A percentile compares a stretch with the other conserved stretches of the same genome.
phyloP scores from a whole-genome alignment of 306 rosid species.

The Vachellia collinsii region DNA sequence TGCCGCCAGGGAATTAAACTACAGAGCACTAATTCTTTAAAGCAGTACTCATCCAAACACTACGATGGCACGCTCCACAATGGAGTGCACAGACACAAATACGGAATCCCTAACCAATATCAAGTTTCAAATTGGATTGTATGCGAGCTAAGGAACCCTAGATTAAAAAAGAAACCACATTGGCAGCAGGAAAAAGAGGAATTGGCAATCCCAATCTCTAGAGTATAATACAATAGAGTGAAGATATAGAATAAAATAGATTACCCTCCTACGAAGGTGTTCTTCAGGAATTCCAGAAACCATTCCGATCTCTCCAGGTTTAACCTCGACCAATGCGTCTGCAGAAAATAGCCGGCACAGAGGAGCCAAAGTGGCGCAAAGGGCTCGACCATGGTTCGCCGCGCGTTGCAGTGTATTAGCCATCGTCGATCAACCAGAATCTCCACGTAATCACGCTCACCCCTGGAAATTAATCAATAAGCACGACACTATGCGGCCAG shows the following conservation, averaged over 20 bases:
- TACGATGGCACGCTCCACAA: neutral
- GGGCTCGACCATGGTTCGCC: constrained; percentile 52
- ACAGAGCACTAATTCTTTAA: neutral
- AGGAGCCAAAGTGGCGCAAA: constrained; percentile 51
- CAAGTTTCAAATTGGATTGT: neutral
- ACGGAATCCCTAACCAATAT: neutral
- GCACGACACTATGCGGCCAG: too few relatives aligned
- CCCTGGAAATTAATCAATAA: neutral
- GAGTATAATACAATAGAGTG: neutral
- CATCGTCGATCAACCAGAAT: constrained; percentile 47
- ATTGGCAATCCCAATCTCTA: neutral
- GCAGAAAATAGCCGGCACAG: constrained; percentile 58
- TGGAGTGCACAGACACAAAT: neutral
- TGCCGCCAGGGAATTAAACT: neutral
- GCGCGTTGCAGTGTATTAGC: constrained; percentile 67
- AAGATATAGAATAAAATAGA: neutral
- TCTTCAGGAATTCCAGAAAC: constrained; percentile 95
- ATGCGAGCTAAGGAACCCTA: constrained; percentile 17
- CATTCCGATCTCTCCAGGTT: constrained; percentile 88
- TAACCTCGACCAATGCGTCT: constrained; percentile 67
- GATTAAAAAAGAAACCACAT: neutral
- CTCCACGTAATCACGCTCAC: neutral
- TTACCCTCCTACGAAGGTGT: constrained; percentile 79
- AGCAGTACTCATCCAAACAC: neutral
- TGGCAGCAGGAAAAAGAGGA: neutral